Evolutionary conservation across 2,329 filamentous ascomycete species (phyloP).

Genomic region (Xylaria sp.): DNA sequence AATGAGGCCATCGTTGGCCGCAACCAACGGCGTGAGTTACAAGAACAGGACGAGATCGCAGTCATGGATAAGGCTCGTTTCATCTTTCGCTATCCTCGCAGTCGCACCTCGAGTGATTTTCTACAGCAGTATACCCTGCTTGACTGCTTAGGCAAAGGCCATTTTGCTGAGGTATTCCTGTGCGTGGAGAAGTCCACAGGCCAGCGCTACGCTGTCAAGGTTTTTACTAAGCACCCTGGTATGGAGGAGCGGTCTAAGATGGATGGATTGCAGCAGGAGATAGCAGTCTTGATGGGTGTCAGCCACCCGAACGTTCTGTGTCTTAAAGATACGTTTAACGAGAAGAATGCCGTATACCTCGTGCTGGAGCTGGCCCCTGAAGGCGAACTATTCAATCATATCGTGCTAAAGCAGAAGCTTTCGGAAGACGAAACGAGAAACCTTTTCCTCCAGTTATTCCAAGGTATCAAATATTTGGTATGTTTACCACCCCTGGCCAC

Average conservation of each 20-base stretch:
- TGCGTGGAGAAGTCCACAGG: conserved; percentile 89
- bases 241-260: conserved; percentile 84
- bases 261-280: conserved; percentile 91
- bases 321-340: conserved; percentile 94
- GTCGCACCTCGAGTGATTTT: conserved; percentile 79
- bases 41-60: conserved; percentile 90
- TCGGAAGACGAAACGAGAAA: conserved; percentile 85
- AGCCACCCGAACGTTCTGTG: conserved; percentile 93
- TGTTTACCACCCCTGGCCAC: conserved; percentile 50
- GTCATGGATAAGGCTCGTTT: conserved; percentile 87
- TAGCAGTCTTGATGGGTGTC: conserved; percentile 96
- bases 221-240: conserved; percentile 88
- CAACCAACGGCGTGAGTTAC: conserved; percentile 88
- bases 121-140: conserved; percentile 85
- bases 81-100: conserved; percentile 88
- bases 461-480: conserved; percentile 95
- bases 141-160: conserved; percentile 90
- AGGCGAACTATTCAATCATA: conserved; percentile 95
- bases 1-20: conserved; percentile 91
- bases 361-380: conserved; percentile 90
- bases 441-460: conserved; percentile 90
- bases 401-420: conserved; percentile 89
- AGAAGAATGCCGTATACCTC: conserved; percentile 88
- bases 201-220: conserved; percentile 88
- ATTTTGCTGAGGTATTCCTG: conserved; percentile 93